A percentile compares a stretch with the other conserved stretches of the same genome.
phyloP scores from a whole-genome alignment of 2,329 filamentous ascomycete species.

The Aspergillus clavatus region DNA sequence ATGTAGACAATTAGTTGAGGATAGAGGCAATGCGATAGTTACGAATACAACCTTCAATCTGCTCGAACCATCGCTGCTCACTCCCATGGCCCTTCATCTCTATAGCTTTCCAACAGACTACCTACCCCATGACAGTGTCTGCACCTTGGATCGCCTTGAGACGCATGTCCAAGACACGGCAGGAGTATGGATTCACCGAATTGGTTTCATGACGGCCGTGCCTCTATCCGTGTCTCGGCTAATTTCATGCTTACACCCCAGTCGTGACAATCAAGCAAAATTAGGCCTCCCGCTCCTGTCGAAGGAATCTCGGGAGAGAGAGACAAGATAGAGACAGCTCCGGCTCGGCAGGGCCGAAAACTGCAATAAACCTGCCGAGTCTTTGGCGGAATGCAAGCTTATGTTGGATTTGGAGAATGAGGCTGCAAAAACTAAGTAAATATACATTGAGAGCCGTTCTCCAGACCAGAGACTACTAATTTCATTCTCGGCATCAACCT shows the following conservation, averaged over 20 bases:
- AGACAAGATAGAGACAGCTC: too few relatives aligned
- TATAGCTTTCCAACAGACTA: neutral
- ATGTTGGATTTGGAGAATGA: too few relatives aligned
- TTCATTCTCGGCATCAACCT: too few relatives aligned
- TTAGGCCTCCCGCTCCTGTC: neutral
- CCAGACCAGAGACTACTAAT: too few relatives aligned
- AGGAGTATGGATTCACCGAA: neutral
- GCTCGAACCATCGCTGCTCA: neutral
- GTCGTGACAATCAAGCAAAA: too few relatives aligned
- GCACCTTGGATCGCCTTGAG: neutral
- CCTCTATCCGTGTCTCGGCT: neutral
- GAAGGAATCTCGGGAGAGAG: too few relatives aligned
- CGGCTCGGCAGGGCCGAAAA: too few relatives aligned
- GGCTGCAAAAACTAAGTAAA: neutral
- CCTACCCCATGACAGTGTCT: neutral
- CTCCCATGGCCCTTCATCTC: neutral
- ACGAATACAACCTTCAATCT: neutral
- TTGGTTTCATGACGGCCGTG: neutral
- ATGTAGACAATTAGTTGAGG: slow-evolving; percentile 24
- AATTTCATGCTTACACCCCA: neutral
- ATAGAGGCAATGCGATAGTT: neutral
- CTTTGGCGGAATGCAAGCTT: too few relatives aligned
- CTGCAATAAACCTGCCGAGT: neutral
- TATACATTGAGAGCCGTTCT: neutral
- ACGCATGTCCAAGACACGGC: neutral